A percentile compares a stretch with the other conserved stretches of the same genome.
Evolutionary conservation across 768 basidiomycete species (phyloP).

Genomic region (Dentipellis sp.): DNA sequence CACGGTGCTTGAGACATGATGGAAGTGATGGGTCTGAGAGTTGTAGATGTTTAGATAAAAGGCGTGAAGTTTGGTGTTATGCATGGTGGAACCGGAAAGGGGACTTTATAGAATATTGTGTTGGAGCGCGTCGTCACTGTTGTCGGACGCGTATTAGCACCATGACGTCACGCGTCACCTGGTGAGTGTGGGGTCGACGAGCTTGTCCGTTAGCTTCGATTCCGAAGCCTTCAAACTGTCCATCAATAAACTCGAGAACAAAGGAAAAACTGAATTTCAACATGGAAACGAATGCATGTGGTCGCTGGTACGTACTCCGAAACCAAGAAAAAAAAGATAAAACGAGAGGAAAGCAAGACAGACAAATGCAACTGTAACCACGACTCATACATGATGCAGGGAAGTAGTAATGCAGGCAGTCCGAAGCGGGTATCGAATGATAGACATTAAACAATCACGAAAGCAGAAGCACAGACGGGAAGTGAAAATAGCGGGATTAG

Average conservation of each 20-base stretch:
- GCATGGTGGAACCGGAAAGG: neutral
- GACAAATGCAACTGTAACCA: no score
- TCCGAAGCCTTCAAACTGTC: neutral
- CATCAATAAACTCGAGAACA: neutral
- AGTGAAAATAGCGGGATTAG: no score
- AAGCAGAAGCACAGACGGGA: no score
- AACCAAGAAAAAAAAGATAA: no score
- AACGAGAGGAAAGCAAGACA: no score
- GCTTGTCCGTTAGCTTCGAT: neutral
- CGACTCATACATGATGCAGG: no score
- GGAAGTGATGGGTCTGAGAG: constrained; percentile 2
- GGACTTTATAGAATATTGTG: neutral
- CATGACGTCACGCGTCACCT: neutral
- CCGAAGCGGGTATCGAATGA: neutral
- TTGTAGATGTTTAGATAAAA: neutral
- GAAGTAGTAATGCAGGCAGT: neutral
- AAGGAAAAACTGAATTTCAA: neutral
- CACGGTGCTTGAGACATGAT: constrained; percentile 9
- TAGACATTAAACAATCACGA: no score
- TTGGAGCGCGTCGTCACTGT: neutral
- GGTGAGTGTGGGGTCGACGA: no score
- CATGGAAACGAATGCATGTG: neutral
- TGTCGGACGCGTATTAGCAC: neutral
- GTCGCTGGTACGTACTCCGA: no score
- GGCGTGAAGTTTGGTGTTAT: neutral